Conservation (phyloP, 208 protist species). For the Crithidia fasciculata region DNA sequence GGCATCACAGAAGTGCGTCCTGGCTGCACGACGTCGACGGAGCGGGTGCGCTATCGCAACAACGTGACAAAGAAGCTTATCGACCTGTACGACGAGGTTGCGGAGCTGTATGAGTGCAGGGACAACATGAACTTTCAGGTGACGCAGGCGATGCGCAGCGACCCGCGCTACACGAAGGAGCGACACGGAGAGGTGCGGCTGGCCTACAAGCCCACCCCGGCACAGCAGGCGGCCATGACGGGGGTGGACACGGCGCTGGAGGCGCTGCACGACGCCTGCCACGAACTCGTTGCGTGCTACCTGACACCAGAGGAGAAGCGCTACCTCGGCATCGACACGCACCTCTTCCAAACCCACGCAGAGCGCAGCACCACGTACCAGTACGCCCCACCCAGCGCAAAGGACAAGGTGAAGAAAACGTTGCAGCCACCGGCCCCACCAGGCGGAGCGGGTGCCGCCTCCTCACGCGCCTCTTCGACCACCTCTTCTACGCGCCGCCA, state of each 20-base stretch:
- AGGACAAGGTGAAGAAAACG: background rate
- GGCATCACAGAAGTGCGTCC: conserved; percentile 25
- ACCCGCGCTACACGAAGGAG: conserved; percentile 64
- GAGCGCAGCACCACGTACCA: conserved; percentile 71
- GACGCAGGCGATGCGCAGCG: conserved; percentile 69
- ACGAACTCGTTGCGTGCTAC: conserved; percentile 70
- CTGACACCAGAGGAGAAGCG: conserved; percentile 84
- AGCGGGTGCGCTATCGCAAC: conserved; percentile 51
- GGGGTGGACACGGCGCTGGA: conserved; percentile 40
- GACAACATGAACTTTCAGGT: conserved; percentile 51
- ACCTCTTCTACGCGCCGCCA: background rate
- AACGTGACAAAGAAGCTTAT: conserved; percentile 63
- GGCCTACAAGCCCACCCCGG: conserved; percentile 35
- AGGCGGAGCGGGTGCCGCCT: background rate
- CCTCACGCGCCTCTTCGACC: background rate
- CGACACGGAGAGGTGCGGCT: conserved; percentile 47
- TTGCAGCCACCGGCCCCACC: background rate
- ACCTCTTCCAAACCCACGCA: conserved; percentile 74
- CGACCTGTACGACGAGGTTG: conserved; percentile 61
- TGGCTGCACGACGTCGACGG: conserved; percentile 28
- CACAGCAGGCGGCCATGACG: conserved; percentile 66
- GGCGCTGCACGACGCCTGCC: conserved; percentile 45
- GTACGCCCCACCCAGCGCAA: conserved; percentile 35
- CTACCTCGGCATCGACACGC: conserved; percentile 75
- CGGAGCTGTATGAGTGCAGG: conserved; percentile 51